Percentiles rank a stretch among this genome's conserved stretches.
Conservation (phyloP, 225 moss, liverwort and hornwort genomes). For the Physcomitrellopsis africana region DNA sequence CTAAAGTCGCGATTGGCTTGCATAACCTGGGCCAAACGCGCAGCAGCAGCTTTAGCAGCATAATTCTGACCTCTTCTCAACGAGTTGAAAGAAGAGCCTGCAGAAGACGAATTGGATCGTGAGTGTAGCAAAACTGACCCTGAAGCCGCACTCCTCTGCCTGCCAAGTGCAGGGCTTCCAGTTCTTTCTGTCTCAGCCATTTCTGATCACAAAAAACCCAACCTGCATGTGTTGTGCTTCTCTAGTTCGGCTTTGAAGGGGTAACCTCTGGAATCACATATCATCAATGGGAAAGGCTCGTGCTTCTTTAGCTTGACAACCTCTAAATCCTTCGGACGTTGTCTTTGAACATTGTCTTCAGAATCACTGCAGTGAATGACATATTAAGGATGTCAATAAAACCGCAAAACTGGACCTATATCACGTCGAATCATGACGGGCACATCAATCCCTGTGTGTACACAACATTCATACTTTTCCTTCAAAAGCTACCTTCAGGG, state of each 20-base stretch:
- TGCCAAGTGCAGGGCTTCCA: constrained; percentile 47
- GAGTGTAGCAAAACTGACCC: constrained; percentile 33
- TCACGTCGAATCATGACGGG: neutral
- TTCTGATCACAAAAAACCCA: constrained; percentile 13
- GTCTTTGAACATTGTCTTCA: constrained; percentile 16
- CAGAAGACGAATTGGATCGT: constrained; percentile 36
- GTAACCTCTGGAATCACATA: neutral
- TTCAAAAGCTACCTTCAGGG: constrained; percentile 26
- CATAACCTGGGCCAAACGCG: constrained; percentile 85
- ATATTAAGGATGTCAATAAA: constrained; percentile 13
- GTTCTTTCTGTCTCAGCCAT: constrained; percentile 55
- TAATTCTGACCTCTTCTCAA: constrained; percentile 62
- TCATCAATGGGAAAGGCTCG: neutral
- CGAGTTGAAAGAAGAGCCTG: constrained; percentile 41
- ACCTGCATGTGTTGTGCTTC: constrained; percentile 30
- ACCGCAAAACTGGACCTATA: neutral
- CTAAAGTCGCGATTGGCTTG: constrained; percentile 57
- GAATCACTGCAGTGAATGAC: too few relatives aligned
- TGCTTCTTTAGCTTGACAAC: constrained; percentile 2
- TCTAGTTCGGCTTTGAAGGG: too few relatives aligned
- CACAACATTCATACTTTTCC: constrained; percentile 10
- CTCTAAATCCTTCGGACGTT: constrained; percentile 5
- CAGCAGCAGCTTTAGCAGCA: constrained; percentile 84
- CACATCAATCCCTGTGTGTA: constrained; percentile 14
- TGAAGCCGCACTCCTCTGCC: constrained; percentile 43